These are phyloP conservation scores for Colletotrichum gloeosporioides DNA, from an alignment of 2,329 filamentous ascomycete genomes.

Conservation along the genomic window DNA sequence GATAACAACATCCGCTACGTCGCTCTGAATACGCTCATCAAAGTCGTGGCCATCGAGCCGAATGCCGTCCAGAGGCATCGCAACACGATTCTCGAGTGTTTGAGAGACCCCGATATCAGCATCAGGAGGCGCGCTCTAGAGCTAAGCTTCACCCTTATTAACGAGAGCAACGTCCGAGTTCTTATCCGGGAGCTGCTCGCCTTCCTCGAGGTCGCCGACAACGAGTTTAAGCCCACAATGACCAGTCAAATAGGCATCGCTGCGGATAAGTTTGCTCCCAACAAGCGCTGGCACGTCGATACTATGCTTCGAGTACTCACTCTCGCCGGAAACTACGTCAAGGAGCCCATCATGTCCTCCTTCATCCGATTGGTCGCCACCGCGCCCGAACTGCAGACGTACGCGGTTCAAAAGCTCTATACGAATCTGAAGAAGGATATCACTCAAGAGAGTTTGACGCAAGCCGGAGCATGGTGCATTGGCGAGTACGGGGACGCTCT, in stretches of 20 bases:
- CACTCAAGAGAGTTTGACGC: conserved; percentile 92
- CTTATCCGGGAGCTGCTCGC: conserved; percentile 91
- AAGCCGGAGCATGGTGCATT: conserved; percentile 96
- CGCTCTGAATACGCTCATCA: conserved; percentile 94
- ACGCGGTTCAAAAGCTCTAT: conserved; percentile 95
- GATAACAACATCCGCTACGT: conserved; percentile 99
- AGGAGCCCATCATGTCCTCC: conserved; percentile 95
- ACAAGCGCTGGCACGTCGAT: conserved; percentile 98
- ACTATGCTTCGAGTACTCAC: conserved; percentile 95
- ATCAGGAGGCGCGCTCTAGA: conserved; percentile 95
- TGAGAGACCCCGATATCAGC: conserved; percentile 97
- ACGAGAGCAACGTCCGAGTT: conserved; percentile 93
- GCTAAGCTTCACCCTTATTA: conserved; percentile 97
- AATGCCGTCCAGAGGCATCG: conserved; percentile 97
- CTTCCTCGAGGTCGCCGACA: conserved; percentile 96
- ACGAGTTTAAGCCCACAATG: conserved; percentile 98
- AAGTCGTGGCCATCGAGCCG: conserved; percentile 96
- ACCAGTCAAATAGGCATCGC: conserved; percentile 97
- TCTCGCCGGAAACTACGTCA: conserved; percentile 94
- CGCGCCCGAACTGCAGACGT: conserved; percentile 92
- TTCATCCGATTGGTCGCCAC: conserved; percentile 96
- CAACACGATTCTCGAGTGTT: conserved; percentile 95
- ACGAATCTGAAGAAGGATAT: conserved; percentile 92
- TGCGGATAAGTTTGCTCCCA: conserved; percentile 93
- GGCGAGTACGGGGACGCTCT: conserved; percentile 94